phyloP scores from a whole-genome alignment of 495 filamentous ascomycete genomes.

The Podospora tetraspora region DNA sequence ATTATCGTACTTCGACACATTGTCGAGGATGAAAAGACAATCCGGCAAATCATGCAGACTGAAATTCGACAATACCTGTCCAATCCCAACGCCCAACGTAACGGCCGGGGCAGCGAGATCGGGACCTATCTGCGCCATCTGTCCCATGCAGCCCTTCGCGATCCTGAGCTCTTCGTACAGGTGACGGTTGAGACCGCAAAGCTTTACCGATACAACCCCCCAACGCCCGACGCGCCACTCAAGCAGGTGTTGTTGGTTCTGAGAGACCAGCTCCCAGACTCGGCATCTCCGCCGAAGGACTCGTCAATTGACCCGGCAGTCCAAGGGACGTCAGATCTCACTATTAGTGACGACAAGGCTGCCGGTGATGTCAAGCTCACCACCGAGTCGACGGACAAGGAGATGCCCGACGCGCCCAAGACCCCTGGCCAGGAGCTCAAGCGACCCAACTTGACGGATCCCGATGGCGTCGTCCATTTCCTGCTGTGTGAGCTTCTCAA shows the following conservation, averaged over 20 bases:
- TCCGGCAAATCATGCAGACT: slow-evolving; percentile 87
- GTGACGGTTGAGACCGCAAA: slow-evolving; percentile 83
- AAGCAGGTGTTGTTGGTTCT: slow-evolving; percentile 27
- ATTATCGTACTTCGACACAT: slow-evolving; percentile 89
- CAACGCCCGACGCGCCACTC: slow-evolving; percentile 47
- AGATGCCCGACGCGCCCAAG: slow-evolving; percentile 57
- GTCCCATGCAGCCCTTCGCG: slow-evolving; percentile 75
- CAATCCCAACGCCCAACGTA: slow-evolving; percentile 40
- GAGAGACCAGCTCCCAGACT: slow-evolving; percentile 31
- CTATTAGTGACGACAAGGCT: slow-evolving; percentile 49
- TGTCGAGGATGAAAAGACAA: slow-evolving; percentile 84
- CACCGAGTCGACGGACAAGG: slow-evolving; percentile 48
- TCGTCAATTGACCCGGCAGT: slow-evolving; percentile 38
- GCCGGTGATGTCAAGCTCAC: slow-evolving; percentile 51
- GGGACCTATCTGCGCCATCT: slow-evolving; percentile 67
- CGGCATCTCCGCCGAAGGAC: slow-evolving; percentile 32
- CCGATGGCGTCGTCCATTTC: slow-evolving; percentile 94
- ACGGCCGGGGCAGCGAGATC: slow-evolving; percentile 60
- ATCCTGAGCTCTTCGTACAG: slow-evolving; percentile 83
- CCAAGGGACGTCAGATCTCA: slow-evolving; percentile 51
- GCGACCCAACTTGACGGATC: slow-evolving; percentile 80
- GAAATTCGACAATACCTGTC: slow-evolving; percentile 78
- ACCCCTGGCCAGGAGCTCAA: slow-evolving; percentile 58
- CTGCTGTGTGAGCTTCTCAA: slow-evolving; percentile 88
- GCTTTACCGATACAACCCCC: slow-evolving; percentile 53